Conservation (phyloP, 371 early-diverging fungal genomes). For the Lichtheimia ramosa region DNA sequence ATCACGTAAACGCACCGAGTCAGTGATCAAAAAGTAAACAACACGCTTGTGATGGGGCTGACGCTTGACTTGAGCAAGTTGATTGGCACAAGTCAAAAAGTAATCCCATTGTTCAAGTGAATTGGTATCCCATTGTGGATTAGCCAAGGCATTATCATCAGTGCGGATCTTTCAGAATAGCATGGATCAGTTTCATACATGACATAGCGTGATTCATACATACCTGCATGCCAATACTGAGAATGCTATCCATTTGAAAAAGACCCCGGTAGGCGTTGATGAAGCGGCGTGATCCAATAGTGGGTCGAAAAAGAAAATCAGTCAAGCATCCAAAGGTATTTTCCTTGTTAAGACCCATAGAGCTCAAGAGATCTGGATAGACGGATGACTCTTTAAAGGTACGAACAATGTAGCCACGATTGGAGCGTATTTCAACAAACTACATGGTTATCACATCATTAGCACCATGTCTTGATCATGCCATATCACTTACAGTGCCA, state of each 20-base stretch:
- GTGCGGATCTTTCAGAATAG: conserved; percentile 25
- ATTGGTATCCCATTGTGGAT: conserved; percentile 26
- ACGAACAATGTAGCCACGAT: conserved; percentile 48
- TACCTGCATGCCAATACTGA: conserved; percentile 46
- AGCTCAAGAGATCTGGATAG: conserved; percentile 25
- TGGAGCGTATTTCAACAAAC: conserved; percentile 43
- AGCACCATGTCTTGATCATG: background rate
- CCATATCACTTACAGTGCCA: conserved; percentile 31
- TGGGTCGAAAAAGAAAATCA: conserved; percentile 49
- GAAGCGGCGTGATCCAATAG: conserved; percentile 44
- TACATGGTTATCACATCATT: conserved; percentile 2
- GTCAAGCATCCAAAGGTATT: conserved; percentile 46
- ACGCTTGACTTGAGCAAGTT: conserved; percentile 22
- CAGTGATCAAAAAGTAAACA: conserved; percentile 35
- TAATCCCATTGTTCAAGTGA: conserved; percentile 26
- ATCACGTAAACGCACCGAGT: conserved; percentile 26
- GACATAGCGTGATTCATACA: background rate
- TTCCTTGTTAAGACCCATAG: conserved; percentile 41
- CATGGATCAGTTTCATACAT: background rate
- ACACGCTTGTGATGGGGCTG: conserved; percentile 29
- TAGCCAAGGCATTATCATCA: conserved; percentile 31
- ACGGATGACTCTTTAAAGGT: conserved; percentile 35
- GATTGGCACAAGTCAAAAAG: conserved; percentile 37
- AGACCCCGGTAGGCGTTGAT: conserved; percentile 42
- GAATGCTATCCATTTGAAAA: conserved; percentile 44